These are phyloP conservation scores for Emydomyces testavorans DNA, from an alignment of 2,329 filamentous ascomycete genomes.

Conservation along the genomic window DNA sequence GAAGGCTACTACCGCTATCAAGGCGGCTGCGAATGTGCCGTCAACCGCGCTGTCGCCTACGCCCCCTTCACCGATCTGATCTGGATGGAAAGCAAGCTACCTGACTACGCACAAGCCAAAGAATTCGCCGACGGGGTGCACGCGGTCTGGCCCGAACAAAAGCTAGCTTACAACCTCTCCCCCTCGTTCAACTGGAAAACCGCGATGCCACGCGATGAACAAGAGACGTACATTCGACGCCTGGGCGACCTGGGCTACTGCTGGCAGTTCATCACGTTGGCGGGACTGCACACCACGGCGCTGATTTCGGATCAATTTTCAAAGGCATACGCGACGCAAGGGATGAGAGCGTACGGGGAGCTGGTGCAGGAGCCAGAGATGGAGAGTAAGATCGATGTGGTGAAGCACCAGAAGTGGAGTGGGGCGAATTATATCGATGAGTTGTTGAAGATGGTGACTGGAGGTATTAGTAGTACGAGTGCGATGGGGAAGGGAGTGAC, in stretches of 20 bases:
- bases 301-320: conserved; percentile 85
- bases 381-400: conserved; percentile 76
- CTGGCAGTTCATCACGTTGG: conserved; percentile 99
- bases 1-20: conserved; percentile 92
- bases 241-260: conserved; percentile 84
- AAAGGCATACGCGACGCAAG: conserved; percentile 63
- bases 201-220: conserved; percentile 80
- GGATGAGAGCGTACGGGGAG: conserved; percentile 95
- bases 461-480: conserved; percentile 79
- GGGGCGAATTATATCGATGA: conserved; percentile 93
- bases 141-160: conserved; percentile 89
- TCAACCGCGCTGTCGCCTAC: conserved; percentile 84
- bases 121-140: conserved; percentile 92
- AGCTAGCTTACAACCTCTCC: conserved; percentile 97
- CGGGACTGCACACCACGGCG: conserved; percentile 88
- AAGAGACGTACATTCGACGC: conserved; percentile 93
- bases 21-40: conserved; percentile 79
- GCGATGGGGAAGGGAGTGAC: conserved; percentile 98
- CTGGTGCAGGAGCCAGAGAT: conserved; percentile 97
- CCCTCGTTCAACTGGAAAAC: conserved; percentile 99
- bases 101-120: conserved; percentile 79
- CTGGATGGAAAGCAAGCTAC: conserved; percentile 99
- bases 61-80: conserved; percentile 90
- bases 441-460: conserved; percentile 91
- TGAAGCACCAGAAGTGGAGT: conserved; percentile 98